Base-by-base conservation (phyloP, 257 asterid genomes). In the Galeopsis tetrahit region DNA sequence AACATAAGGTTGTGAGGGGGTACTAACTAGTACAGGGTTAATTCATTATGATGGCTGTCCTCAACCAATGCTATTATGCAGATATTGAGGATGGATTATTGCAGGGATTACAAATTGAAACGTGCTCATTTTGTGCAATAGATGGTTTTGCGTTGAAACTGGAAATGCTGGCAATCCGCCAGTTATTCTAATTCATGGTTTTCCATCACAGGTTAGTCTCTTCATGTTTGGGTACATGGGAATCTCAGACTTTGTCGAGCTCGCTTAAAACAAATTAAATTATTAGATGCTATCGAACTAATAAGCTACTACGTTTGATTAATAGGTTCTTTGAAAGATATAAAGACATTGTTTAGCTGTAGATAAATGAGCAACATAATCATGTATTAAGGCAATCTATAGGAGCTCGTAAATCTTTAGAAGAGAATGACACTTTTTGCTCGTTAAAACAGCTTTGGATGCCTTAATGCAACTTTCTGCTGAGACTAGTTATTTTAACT, bases 101-200 rank as follows among this genome's bases (percentile, higher is more conserved):
- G 93, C 98, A 88, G 98, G 95, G 86, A 76, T 82, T 81, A 73
- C 84, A 42, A 81, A 86, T 82, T 85, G 95, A 86, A 87, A 82
- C 89, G 63, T 90, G 81, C 87, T 83, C 90, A 75, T 88, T 90
- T 89, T 87, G 90, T 85, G 85, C 93, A 84, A 79, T 89, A 91
- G 96, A 90, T 93, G 96, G 96, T 93, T 93, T 79, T 91, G 90
- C 79, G 87, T 93, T 48, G 93, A 93, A 74, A 86, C 82, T 33
- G 97, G 97, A 78, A 89, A 81, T 73, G 65, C 89, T 28, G 79
- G 71, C 36, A 83, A 83, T 71, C 90, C 89, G 65, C 86, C 95
- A 9, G 71, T 93, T 66, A 55, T 93, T 68, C 77, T 91, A 64
- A 77, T 93, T 79, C 97, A 93, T 53, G 97, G 98, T 0, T 86